Percentiles rank a stretch among this genome's conserved stretches.
phyloP scores from a whole-genome alignment of 495 filamentous ascomycete species.

The Aspergillus nidulans region DNA sequence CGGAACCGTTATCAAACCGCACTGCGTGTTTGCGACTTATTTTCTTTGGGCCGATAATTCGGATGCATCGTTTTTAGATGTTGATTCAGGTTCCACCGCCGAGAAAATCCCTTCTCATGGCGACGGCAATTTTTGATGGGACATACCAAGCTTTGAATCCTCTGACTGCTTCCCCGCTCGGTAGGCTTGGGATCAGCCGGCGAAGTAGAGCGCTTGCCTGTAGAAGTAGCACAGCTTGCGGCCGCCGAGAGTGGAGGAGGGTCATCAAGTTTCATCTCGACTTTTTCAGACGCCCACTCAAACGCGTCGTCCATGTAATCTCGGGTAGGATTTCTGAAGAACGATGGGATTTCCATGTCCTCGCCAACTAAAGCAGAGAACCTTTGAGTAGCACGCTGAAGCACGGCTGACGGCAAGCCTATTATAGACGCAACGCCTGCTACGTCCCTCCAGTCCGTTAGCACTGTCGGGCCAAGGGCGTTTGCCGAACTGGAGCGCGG shows the following conservation, averaged over 20 bases:
- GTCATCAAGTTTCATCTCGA: neutral
- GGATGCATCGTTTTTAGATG: constrained; percentile 36
- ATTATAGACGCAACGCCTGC: constrained; percentile 67
- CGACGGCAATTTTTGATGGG: constrained; percentile 27
- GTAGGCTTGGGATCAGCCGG: neutral
- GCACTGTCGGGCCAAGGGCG: constrained; percentile 25
- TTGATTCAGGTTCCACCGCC: constrained; percentile 38
- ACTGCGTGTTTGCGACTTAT: neutral
- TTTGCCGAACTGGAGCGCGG: constrained; percentile 15
- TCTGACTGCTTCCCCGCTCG: constrained; percentile 19
- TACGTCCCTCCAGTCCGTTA: constrained; percentile 78
- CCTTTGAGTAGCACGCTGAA: constrained; percentile 61
- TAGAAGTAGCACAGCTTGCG: constrained; percentile 1
- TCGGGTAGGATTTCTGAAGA: neutral
- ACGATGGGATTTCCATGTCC: constrained; percentile 37
- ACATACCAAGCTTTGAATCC: constrained; percentile 30
- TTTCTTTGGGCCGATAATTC: constrained; percentile 7
- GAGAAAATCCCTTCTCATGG: constrained; percentile 32
- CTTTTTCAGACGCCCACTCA: neutral
- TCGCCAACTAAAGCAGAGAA: constrained; percentile 69
- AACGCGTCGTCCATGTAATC: neutral
- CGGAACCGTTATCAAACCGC: neutral
- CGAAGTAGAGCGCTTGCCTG: constrained; percentile 9
- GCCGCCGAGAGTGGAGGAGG: neutral
- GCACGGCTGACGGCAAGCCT: constrained; percentile 56